Conservation (phyloP, 306 rosid species). For the Ormosia semicastrata region DNA sequence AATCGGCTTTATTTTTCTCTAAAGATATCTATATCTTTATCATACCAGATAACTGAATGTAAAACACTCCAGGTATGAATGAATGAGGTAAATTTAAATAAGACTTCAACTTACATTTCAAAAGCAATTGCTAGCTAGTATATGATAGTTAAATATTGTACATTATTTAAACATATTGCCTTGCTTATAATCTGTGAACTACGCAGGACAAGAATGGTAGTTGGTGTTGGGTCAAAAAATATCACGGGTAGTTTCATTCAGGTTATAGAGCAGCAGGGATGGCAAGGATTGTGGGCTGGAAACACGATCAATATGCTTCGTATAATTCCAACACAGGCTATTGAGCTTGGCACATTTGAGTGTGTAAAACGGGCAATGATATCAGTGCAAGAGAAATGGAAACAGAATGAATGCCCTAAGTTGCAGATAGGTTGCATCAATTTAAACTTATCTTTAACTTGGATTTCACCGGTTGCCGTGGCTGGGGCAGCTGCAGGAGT, state of each 20-base stretch:
- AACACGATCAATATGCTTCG: slow-evolving; percentile 93
- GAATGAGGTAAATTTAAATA: neutral
- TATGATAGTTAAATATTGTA: neutral
- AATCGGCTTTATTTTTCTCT: no score
- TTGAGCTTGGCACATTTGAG: slow-evolving; percentile 90
- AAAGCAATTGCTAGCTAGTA: neutral
- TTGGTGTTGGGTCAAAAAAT: slow-evolving; percentile 85
- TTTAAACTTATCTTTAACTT: slow-evolving; percentile 64
- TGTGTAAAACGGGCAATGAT: slow-evolving; percentile 70
- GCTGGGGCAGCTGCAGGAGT: slow-evolving; percentile 98
- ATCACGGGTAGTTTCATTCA: slow-evolving; percentile 79
- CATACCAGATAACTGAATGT: neutral
- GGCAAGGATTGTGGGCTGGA: slow-evolving; percentile 99
- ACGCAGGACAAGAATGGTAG: slow-evolving; percentile 95
- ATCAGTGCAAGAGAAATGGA: slow-evolving; percentile 71
- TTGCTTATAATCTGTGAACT: neutral
- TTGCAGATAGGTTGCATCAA: slow-evolving; percentile 64
- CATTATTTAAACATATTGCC: neutral
- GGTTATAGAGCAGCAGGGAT: slow-evolving; percentile 91
- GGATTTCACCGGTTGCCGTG: slow-evolving; percentile 93
- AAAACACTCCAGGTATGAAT: neutral
- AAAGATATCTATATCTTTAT: neutral
- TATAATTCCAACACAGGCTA: slow-evolving; percentile 90
- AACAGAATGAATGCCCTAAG: slow-evolving; percentile 48
- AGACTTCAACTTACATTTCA: neutral